Evolutionary conservation across 768 basidiomycete species (phyloP).

Genomic region (Trametes cingulata): DNA sequence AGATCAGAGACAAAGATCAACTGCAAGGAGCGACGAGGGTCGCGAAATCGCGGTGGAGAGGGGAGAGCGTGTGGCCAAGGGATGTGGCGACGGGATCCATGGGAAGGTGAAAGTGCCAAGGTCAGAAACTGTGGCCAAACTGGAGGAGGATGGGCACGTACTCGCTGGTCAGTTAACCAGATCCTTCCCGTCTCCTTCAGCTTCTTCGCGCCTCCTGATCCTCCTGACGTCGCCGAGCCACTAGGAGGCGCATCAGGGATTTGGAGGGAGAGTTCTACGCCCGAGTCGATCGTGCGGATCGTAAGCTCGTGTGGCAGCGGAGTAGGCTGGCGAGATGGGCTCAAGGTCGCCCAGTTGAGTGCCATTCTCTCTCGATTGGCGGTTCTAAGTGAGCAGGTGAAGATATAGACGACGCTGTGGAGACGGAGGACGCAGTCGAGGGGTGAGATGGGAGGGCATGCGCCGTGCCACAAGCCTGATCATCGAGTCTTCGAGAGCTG

Average conservation of each 20-base stretch:
- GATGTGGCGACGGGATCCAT: background rate
- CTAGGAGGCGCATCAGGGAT: constrained; percentile 57
- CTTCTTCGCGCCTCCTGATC: constrained; percentile 56
- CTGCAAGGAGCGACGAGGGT: constrained; percentile 37
- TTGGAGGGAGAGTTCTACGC: constrained; percentile 57
- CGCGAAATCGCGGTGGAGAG: background rate
- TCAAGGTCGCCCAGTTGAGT: constrained; percentile 77
- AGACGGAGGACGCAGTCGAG: background rate
- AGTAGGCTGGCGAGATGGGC: constrained; percentile 55
- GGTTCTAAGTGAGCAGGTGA: background rate
- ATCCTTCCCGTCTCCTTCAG: constrained; percentile 59
- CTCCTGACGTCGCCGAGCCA: constrained; percentile 45
- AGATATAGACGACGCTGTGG: background rate
- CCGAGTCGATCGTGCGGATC: constrained; percentile 55
- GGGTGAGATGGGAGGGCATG: background rate
- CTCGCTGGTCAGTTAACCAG: constrained; percentile 73
- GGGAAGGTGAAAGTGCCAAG: constrained; percentile 3
- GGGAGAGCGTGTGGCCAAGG: too few species aligned
- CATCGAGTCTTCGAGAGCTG: constrained; percentile 12
- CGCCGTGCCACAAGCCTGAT: background rate
- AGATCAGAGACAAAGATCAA: constrained; percentile 53
- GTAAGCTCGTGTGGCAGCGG: constrained; percentile 64
- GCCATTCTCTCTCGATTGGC: constrained; percentile 52
- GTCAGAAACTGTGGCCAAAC: background rate
- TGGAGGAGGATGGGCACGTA: constrained; percentile 35